Evolutionary conservation across 2,329 filamentous ascomycete species (phyloP).

Genomic region (Penicillium sp.): DNA sequence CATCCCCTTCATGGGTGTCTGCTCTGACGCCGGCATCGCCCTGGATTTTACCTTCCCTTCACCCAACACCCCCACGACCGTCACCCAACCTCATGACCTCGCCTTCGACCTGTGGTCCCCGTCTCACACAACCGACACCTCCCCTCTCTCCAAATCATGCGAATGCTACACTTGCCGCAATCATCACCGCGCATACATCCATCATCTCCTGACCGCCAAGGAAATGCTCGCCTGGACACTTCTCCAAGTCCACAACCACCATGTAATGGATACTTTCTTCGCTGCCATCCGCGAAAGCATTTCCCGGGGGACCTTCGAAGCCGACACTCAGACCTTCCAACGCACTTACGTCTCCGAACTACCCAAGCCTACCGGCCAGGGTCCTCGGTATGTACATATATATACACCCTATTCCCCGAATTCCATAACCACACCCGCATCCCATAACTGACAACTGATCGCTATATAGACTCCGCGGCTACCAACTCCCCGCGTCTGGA

Average conservation of each 20-base stretch:
- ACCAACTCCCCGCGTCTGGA: conserved; percentile 66
- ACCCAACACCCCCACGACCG: no score
- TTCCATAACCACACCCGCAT: no score
- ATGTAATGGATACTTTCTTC: conserved; percentile 66
- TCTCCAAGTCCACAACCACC: conserved; percentile 83
- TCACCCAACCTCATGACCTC: no score
- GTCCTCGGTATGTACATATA: conserved; percentile 63
- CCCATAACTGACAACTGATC: no score
- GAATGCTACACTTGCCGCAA: conserved; percentile 71
- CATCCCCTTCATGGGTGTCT: conserved; percentile 62
- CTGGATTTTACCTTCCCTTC: conserved; percentile 73
- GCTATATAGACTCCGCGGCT: no score
- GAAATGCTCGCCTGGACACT: conserved; percentile 97
- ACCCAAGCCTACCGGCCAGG: conserved; percentile 64
- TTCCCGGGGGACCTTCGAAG: conserved; percentile 45
- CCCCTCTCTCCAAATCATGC: conserved; percentile 57
- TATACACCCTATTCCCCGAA: no score
- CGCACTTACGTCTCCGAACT: conserved; percentile 60
- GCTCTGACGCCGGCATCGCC: conserved; percentile 77
- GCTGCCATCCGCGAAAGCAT: conserved; percentile 59
- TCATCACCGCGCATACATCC: conserved; percentile 82
- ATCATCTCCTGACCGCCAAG: conserved; percentile 77
- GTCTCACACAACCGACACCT: conserved; percentile 52
- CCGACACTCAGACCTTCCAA: conserved; percentile 53
- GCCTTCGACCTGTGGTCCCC: conserved; percentile 64